A percentile compares a stretch with the other conserved stretches of the same genome.
These are phyloP conservation scores for Xenosphaeropsis pyriputrescens DNA, from an alignment of 2,329 filamentous ascomycete genomes.

Conservation along the genomic window DNA sequence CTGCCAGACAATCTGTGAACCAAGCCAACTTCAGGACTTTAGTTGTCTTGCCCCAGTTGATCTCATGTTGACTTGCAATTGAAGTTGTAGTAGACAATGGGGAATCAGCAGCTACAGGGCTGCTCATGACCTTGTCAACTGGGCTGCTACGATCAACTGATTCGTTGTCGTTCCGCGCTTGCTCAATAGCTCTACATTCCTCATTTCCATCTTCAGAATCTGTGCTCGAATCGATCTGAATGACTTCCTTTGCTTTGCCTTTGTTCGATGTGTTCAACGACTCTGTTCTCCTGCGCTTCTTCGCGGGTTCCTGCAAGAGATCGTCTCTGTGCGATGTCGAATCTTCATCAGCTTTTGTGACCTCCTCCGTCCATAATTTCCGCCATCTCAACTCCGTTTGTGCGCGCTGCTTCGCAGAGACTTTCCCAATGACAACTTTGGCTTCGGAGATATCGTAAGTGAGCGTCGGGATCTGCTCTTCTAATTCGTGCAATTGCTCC, in stretches of 20 bases:
- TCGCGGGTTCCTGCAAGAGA: conserved; percentile 2
- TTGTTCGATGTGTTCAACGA: not conserved
- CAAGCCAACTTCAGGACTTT: conserved; percentile 44
- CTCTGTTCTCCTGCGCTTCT: conserved; percentile 6
- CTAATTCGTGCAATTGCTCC: conserved; percentile 46
- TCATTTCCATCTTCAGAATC: conserved; percentile 18
- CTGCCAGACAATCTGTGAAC: conserved; percentile 36
- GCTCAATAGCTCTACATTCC: conserved; percentile 2
- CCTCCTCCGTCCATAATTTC: conserved; percentile 20
- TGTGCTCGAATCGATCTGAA: conserved; percentile 16
- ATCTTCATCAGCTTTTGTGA: not conserved
- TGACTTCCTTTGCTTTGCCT: no score
- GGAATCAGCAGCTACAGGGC: not conserved
- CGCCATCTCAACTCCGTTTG: conserved; percentile 59
- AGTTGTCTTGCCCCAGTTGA: conserved; percentile 15
- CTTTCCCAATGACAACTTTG: conserved; percentile 57
- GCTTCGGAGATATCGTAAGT: conserved; percentile 63
- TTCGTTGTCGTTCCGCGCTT: not conserved
- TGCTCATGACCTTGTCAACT: not conserved
- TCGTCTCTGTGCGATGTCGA: not conserved
- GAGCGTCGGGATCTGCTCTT: conserved; percentile 46
- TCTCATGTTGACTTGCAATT: not conserved
- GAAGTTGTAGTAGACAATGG: not conserved
- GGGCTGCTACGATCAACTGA: not conserved
- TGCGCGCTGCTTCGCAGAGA: conserved; percentile 55